Percentiles rank a stretch among this genome's conserved stretches.
These are phyloP conservation scores for Halophytophthora batemanensis DNA, from an alignment of 352 stramenopile species.

Conservation along the genomic window DNA sequence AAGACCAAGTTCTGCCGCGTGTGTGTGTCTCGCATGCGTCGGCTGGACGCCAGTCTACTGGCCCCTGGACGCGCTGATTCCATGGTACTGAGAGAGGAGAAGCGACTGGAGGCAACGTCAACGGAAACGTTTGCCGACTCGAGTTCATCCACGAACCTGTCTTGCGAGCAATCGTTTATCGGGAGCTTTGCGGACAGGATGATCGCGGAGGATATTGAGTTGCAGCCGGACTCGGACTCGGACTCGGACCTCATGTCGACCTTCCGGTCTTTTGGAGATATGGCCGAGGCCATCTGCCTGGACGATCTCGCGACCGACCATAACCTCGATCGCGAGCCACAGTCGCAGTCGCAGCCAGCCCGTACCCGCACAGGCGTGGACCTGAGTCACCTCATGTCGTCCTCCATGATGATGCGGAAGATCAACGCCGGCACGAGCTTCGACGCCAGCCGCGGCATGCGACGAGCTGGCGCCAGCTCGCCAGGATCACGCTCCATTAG, in stretches of 20 bases:
- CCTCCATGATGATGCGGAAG: constrained; percentile 23
- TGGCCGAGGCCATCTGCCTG: no score
- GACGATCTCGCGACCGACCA: constrained; percentile 20
- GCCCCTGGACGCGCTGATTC: constrained; percentile 5
- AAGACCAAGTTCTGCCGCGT: constrained; percentile 63
- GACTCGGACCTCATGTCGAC: constrained; percentile 27
- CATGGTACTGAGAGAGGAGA: constrained; percentile 1
- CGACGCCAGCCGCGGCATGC: constrained; percentile 4
- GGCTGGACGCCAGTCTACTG: constrained; percentile 22
- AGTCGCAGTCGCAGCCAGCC: background rate
- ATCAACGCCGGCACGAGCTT: constrained; percentile 19
- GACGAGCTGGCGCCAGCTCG: constrained; percentile 1
- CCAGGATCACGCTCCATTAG: constrained; percentile 16
- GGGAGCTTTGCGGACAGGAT: constrained; percentile 5
- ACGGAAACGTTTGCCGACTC: constrained; percentile 18
- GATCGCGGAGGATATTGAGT: constrained; percentile 6
- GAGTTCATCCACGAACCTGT: constrained; percentile 16
- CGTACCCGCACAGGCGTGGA: constrained; percentile 14
- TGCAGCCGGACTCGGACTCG: constrained; percentile 16
- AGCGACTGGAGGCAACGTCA: constrained; percentile 2
- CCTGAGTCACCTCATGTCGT: constrained; percentile 25
- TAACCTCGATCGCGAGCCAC: constrained; percentile 3
- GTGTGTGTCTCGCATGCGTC: constrained; percentile 49
- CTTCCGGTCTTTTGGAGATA: constrained; percentile 14
- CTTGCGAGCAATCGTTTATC: constrained; percentile 20